Conservation (phyloP, 2,329 filamentous ascomycete species). For the Phialophora tarda region DNA sequence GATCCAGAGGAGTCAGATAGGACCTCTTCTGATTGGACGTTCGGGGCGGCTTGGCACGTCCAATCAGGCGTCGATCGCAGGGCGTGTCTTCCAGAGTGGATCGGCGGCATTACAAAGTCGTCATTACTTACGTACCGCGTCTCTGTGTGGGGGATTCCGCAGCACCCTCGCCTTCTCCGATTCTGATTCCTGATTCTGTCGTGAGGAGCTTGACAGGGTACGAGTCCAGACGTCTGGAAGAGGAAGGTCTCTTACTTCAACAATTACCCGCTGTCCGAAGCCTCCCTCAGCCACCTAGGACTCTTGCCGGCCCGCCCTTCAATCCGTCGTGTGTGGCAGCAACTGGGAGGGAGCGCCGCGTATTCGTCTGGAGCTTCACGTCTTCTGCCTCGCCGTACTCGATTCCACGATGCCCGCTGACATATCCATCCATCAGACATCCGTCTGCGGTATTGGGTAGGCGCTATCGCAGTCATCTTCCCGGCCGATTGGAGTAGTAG, state of each 20-base stretch:
- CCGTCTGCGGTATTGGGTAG: neutral
- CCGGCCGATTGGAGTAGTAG: slow-evolving; percentile 7
- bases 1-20: neutral
- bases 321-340: too few species aligned
- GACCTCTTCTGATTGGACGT: neutral
- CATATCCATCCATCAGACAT: neutral
- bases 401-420: neutral
- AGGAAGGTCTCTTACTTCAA: neutral
- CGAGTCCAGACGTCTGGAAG: neutral
- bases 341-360: too few species aligned
- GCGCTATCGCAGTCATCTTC: neutral
- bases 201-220: too few species aligned
- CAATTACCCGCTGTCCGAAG: neutral
- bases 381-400: neutral
- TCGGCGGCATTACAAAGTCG: neutral
- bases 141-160: neutral
- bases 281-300: neutral
- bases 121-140: neutral
- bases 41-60: neutral
- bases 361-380: neutral
- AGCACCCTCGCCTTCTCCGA: neutral
- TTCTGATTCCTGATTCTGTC: neutral
- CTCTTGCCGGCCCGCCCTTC: neutral
- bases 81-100: neutral
- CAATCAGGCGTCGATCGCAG: neutral